A percentile compares a stretch with the other conserved stretches of the same genome.
Conservation (phyloP, 2,329 filamentous ascomycete species). For the Cadophora luteo-olivacea region DNA sequence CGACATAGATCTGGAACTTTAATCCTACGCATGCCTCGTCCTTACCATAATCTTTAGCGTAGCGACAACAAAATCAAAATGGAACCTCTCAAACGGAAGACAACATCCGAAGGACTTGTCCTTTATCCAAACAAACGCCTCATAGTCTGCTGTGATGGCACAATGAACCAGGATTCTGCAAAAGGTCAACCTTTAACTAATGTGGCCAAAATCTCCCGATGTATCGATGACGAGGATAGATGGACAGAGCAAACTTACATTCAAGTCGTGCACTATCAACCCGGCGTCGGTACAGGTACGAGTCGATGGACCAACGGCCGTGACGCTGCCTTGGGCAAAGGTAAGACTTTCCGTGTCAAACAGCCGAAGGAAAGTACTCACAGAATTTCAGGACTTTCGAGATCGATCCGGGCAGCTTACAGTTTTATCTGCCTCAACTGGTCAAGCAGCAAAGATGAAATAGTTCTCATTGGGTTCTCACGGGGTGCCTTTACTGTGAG, state of each 20-base stretch:
- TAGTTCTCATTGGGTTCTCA: slow-evolving; percentile 47
- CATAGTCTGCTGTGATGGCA: slow-evolving; percentile 30
- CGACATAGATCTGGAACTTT: background rate
- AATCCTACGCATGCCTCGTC: background rate
- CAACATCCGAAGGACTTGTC: background rate
- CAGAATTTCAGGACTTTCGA: slow-evolving; percentile 47
- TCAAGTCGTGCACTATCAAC: slow-evolving; percentile 64
- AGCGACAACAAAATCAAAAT: background rate
- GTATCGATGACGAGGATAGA: slow-evolving; percentile 40
- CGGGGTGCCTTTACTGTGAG: slow-evolving; percentile 48
- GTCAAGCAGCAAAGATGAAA: slow-evolving; percentile 48
- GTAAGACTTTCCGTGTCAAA: slow-evolving; percentile 1
- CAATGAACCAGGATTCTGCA: slow-evolving; percentile 5
- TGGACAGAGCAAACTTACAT: slow-evolving; percentile 6
- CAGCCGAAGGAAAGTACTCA: slow-evolving; percentile 47
- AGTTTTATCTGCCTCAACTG: slow-evolving; percentile 47
- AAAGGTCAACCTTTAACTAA: slow-evolving; percentile 23
- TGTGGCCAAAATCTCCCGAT: slow-evolving; percentile 25
- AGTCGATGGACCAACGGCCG: slow-evolving; percentile 53
- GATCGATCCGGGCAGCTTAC: slow-evolving; percentile 54
- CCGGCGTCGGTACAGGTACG: slow-evolving; percentile 61
- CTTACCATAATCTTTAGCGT: background rate
- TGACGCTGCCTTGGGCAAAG: slow-evolving; percentile 49
- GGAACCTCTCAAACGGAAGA: background rate
- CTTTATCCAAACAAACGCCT: slow-evolving; percentile 21